Conservation (phyloP, 2,329 filamentous ascomycete genomes). For the Fusarium sp. region DNA sequence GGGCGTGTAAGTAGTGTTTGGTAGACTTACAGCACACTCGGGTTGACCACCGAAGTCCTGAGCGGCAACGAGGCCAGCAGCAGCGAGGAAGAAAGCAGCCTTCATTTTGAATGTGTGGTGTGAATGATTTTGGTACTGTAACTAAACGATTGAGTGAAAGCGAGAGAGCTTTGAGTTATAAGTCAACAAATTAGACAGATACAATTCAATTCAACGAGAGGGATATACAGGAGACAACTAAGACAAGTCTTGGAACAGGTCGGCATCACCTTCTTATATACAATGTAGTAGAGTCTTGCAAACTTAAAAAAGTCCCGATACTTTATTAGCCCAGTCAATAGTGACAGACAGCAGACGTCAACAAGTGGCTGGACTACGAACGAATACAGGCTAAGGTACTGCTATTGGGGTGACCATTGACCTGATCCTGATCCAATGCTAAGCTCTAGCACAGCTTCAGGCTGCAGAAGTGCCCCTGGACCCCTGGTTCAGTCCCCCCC, state of each 20-base stretch:
- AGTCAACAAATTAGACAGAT: neutral
- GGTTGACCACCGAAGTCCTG: conserved; percentile 51
- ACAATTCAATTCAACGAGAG: conserved; percentile 2
- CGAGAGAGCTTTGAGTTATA: conserved; percentile 2
- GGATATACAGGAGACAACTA: neutral
- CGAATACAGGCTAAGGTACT: neutral
- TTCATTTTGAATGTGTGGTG: conserved; percentile 51
- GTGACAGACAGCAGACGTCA: neutral
- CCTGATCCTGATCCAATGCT: neutral
- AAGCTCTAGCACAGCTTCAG: neutral
- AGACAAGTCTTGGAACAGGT: neutral
- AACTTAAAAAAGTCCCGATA: neutral
- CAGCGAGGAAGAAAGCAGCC: conserved; percentile 47
- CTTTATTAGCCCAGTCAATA: neutral
- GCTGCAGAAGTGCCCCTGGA: conserved; percentile 18
- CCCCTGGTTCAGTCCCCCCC: conserved; percentile 3
- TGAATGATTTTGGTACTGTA: neutral
- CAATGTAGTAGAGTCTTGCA: neutral
- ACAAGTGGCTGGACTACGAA: neutral
- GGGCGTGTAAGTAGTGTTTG: neutral
- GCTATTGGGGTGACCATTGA: neutral
- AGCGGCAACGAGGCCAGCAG: conserved; percentile 50
- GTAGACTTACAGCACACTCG: conserved; percentile 53
- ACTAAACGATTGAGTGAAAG: conserved; percentile 12
- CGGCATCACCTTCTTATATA: conserved; percentile 11